Evolutionary conservation across 2,329 filamentous ascomycete species (phyloP), one percentile per base, ranked within the genome.

Genomic region (Chalaropsis ovoidea): DNA sequence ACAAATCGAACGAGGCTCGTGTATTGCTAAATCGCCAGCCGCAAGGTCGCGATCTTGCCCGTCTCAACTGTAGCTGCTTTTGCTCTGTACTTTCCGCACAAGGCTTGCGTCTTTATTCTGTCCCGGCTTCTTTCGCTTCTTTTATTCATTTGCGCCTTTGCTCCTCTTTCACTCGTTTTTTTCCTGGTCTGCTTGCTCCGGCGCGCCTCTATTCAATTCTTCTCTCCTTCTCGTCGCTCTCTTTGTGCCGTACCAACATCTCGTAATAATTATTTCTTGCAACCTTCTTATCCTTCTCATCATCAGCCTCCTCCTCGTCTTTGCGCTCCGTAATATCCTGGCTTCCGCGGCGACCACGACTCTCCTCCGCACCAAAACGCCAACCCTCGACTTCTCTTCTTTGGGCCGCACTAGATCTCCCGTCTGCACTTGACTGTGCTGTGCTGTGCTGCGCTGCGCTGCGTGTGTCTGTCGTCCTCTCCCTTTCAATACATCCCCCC

Each of bases 181-280:
- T 17, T 58, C 17, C 15, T 47, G 15, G n/a, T 47, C n/a, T 31
- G 31, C 10, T 35, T 35, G 54, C 27, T n/a, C 13, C 10, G 19
- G 31, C 54, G 54, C 47, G 47, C 47, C 24, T 24, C 27, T 27
- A 27, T 27, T 24, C 47, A 27, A 15, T 39, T 39, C 35, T 39
- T 47, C 43, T 17, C 43, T 47, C 43, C 43, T 17, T 47, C 43
- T 47, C 15, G 15, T 39, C 54, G 54, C 31, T 58, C 24, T 31
- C 15, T 10, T 58, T 58, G 54, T 22, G 54, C 27, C 54, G 31
- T 58, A n/a, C 17, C 6, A n/a, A 4, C 43, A 17, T 19, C 43
- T 47, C 43, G 15, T 58, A 58, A 58, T 58, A 39, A 35, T 35
- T 58, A 58, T 58, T 58, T 27, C 31, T 39, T 58, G 54, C 54